Evolutionary conservation across 192 early-diverging fungal genomes (phyloP).

Genomic region (Spinellus fusiger): DNA sequence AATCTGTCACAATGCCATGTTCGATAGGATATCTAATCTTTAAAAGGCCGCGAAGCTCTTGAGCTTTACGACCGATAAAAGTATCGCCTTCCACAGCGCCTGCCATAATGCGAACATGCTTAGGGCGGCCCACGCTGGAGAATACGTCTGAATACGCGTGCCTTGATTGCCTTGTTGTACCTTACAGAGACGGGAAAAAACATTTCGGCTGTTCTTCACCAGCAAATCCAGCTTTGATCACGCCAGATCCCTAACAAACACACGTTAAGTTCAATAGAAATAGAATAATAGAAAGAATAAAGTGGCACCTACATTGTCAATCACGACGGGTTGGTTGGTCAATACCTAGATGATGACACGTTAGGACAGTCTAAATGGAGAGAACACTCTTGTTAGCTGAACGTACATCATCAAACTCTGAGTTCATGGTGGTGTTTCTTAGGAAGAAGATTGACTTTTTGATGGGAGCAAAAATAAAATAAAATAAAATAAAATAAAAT

Average conservation of each 20-base stretch:
- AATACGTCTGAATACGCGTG: background rate
- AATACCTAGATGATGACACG: slow-evolving; percentile 48
- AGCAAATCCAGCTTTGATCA: slow-evolving; percentile 98
- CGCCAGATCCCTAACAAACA: slow-evolving; percentile 83
- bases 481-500: background rate
- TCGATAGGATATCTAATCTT: slow-evolving; percentile 94
- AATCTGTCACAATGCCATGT: slow-evolving; percentile 95
- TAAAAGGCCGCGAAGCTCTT: slow-evolving; percentile 92
- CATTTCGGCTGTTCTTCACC: slow-evolving; percentile 96
- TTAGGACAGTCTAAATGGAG: background rate
- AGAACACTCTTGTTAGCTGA: background rate
- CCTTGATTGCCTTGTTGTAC: slow-evolving; percentile 2
- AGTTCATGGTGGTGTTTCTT: slow-evolving; percentile 2
- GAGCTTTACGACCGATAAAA: slow-evolving; percentile 94
- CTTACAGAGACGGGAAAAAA: slow-evolving; percentile 90
- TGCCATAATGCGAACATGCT: slow-evolving; percentile 95
- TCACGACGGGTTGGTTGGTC: slow-evolving; percentile 97
- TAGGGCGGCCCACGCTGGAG: slow-evolving; percentile 85
- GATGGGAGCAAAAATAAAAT: background rate
- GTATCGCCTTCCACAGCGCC: slow-evolving; percentile 95
- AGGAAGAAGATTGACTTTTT: background rate
- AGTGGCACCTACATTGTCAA: slow-evolving; percentile 85
- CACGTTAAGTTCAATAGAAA: background rate
- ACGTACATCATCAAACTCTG: slow-evolving; percentile 20
- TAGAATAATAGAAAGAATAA: background rate